Base-by-base conservation (phyloP, 371 early-diverging fungal species). In the Homolaphlyctis polyrhiza region DNA sequence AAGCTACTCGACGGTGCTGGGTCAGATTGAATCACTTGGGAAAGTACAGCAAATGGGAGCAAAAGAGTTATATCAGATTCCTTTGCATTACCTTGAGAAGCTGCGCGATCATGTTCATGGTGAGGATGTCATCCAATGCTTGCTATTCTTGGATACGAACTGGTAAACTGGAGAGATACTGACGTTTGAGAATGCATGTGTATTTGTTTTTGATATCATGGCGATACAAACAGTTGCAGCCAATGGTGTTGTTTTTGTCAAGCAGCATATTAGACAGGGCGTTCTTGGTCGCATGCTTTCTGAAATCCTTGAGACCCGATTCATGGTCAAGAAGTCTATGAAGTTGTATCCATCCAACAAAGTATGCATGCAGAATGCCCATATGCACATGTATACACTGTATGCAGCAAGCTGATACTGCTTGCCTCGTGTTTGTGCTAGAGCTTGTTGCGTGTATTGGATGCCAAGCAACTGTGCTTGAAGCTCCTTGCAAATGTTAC, bases 401-500 rank as follows among this genome's bases (percentile, higher is more conserved):
- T 27, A 27, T 14, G 49, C 27, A 5, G 3, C 21, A 27, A 3
- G 16, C 8, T 23, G 49, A 48, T 48, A 21, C 4, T 21, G 18
- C 18, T 18, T 39, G 39, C 39, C 11, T 39, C 8, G 11, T 18
- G 39, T 14, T 39, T 11, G 11, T 18, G 39, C 5, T 64, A 79
- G 76, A 71, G 61, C 35, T 60, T 79, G 55, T 49, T 63, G 29
- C 64, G 73, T 48, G 72, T 78, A 29, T 71, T 96, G 58, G 87
- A 93, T 57, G 87, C 91, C 0, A 82, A 91, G 36, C 94, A 96
- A 62, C 71, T 93, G 0, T 86, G 89, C 0, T 77, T 96, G 30
- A 96, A 96, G 70, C 82, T 90, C 14, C 77, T 96, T 35, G 92
- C 95, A 50, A 96, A 96, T 67, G 95, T 94, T 13, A 94, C 92